Conservation (phyloP, 345 rosid genomes). For the Capsella bursapastoris region DNA sequence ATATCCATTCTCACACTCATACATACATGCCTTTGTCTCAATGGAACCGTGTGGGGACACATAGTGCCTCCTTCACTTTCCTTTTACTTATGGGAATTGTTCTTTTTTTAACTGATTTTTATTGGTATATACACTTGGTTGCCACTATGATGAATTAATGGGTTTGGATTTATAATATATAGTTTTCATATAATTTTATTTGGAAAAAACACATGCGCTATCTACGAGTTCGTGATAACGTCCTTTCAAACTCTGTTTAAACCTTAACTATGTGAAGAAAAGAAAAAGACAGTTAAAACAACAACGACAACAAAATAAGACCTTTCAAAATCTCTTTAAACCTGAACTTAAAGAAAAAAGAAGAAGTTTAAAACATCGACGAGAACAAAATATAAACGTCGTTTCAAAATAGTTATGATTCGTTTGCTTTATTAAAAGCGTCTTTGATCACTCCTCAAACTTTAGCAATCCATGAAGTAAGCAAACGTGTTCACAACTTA, state of each 20-base stretch:
- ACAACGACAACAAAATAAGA: neutral
- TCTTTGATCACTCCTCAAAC: conserved; percentile 26
- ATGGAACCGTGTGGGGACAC: conserved; percentile 49
- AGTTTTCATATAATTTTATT: conserved; percentile 10
- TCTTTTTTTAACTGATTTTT: conserved; percentile 3
- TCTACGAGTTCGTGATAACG: conserved; percentile 9
- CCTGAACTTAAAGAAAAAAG: neutral
- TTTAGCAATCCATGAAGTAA: conserved; percentile 29
- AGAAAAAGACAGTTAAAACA: neutral
- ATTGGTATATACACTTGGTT: conserved; percentile 43
- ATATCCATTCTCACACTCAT: conserved; percentile 10
- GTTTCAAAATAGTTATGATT: conserved; percentile 19
- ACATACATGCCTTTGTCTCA: conserved; percentile 25
- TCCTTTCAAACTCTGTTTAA: conserved; percentile 1
- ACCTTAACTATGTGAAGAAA: neutral
- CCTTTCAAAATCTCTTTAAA: neutral
- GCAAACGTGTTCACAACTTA: conserved; percentile 35
- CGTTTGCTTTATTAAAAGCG: conserved; percentile 35
- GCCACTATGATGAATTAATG: conserved; percentile 45
- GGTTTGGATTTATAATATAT: conserved; percentile 18
- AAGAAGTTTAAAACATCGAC: neutral
- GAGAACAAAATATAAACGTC: neutral
- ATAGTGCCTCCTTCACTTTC: conserved; percentile 33
- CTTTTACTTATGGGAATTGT: conserved; percentile 4
- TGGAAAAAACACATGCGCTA: neutral